Percentiles rank a stretch among this genome's conserved stretches.
Conservation (phyloP, 768 basidiomycete species). For the Tulasnella sp. region DNA sequence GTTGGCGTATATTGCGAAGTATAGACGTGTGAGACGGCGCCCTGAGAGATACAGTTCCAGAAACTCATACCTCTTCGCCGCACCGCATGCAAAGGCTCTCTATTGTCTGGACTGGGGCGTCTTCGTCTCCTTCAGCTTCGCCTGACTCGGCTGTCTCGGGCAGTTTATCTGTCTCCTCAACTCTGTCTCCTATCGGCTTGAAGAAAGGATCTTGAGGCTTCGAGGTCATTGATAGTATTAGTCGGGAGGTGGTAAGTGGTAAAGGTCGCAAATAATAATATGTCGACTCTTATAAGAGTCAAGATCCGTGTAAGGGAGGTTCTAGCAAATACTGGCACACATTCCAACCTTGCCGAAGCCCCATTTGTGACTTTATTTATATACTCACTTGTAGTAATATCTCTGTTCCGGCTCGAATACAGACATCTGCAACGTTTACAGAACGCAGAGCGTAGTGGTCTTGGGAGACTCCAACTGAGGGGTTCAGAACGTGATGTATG, state of each 20-base stretch:
- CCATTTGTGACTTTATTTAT: neutral
- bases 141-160: slow-evolving; percentile 37
- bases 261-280: neutral
- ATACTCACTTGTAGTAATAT: neutral
- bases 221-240: slow-evolving; percentile 17
- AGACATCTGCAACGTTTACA: no score
- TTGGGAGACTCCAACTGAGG: no score
- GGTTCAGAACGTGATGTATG: no score
- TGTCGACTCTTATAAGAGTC: neutral
- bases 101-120: slow-evolving; percentile 73
- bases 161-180: slow-evolving; percentile 52
- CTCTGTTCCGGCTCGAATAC: no score
- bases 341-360: neutral
- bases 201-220: slow-evolving; percentile 50
- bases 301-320: neutral
- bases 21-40: slow-evolving; percentile 1
- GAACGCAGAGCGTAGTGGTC: no score
- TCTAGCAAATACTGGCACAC: slow-evolving; percentile 8
- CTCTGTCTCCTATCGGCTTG: slow-evolving; percentile 62
- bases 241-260: slow-evolving; percentile 21
- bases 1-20: neutral
- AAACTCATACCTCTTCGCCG: slow-evolving; percentile 69
- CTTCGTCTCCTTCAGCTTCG: slow-evolving; percentile 55
- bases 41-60: neutral
- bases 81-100: slow-evolving; percentile 96